Evolutionary conservation across 2,329 filamentous ascomycete species (phyloP).

Genomic region (Alternaria rosae): DNA sequence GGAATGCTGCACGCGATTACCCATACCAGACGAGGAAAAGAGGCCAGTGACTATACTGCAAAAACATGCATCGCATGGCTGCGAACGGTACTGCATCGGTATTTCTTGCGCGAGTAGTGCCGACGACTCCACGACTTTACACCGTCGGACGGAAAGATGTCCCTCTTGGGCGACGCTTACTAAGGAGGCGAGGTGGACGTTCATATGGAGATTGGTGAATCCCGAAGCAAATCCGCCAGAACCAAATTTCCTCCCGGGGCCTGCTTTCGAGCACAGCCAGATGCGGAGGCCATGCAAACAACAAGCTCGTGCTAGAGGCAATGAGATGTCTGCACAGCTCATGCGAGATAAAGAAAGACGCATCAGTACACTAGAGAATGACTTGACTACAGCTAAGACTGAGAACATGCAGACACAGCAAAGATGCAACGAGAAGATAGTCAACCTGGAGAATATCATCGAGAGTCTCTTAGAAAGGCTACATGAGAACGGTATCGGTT

Average conservation of each 20-base stretch:
- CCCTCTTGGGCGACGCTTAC: background rate
- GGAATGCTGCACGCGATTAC: no score
- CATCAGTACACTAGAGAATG: background rate
- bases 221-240: background rate
- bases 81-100: background rate
- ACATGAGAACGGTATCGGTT: no score
- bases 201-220: background rate
- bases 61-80: background rate
- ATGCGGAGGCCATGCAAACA: background rate
- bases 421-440: background rate
- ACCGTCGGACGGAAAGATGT: background rate
- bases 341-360: background rate
- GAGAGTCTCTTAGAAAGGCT: no score
- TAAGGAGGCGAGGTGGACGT: background rate
- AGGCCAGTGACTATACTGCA: no score
- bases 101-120: rapidly evolving
- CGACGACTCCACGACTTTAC: rapidly evolving
- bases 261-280: background rate
- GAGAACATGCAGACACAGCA: background rate
- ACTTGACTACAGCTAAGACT: background rate
- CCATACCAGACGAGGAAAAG: no score
- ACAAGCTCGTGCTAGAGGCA: background rate
- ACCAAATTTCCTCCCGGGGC: background rate
- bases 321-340: background rate
- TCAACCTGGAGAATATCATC: background rate